phyloP scores from a whole-genome alignment of 768 basidiomycete species.

The Tubosaeta sp. region DNA sequence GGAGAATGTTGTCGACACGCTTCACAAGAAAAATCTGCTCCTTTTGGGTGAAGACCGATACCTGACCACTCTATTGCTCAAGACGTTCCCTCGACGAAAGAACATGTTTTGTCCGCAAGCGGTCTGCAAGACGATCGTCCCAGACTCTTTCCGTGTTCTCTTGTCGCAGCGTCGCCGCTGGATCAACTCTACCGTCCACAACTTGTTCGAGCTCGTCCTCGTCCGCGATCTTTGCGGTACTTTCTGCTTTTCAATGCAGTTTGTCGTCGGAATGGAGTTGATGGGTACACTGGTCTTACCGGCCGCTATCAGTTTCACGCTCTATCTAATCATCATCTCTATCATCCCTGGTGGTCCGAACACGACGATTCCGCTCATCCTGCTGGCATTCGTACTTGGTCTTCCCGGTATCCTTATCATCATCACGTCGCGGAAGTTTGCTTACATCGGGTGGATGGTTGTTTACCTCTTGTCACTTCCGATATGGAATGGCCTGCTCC shows the following conservation, averaged over 20 bases:
- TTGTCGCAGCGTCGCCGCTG: slow-evolving; percentile 96
- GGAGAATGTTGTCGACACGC: slow-evolving; percentile 97
- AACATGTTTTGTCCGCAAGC: slow-evolving; percentile 99
- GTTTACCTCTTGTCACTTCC: slow-evolving; percentile 90
- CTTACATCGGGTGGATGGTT: slow-evolving; percentile 96
- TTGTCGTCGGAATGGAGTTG: slow-evolving; percentile 97
- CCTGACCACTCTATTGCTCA: slow-evolving; percentile 93
- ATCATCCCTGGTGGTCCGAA: slow-evolving; percentile 76
- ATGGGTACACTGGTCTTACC: slow-evolving; percentile 95
- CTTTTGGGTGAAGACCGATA: slow-evolving; percentile 99
- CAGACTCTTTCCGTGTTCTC: slow-evolving; percentile 90
- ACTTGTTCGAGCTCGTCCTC: slow-evolving; percentile 88
- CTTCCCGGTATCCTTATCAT: slow-evolving; percentile 94
- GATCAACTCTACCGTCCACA: slow-evolving; percentile 99
- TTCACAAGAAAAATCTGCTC: slow-evolving; percentile 98
- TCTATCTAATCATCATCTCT: slow-evolving; percentile 87
- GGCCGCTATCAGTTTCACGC: slow-evolving; percentile 94
- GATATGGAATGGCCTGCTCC: slow-evolving; percentile 95
- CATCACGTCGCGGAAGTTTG: slow-evolving; percentile 90
- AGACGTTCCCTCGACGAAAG: slow-evolving; percentile 99
- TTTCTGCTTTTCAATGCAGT: slow-evolving; percentile 99
- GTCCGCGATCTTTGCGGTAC: slow-evolving; percentile 99
- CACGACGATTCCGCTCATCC: slow-evolving; percentile 85
- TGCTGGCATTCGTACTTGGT: slow-evolving; percentile 92
- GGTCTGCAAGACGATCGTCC: slow-evolving; percentile 98